Conservation (phyloP, 352 stramenopile species). For the Peronospora tabacina region DNA sequence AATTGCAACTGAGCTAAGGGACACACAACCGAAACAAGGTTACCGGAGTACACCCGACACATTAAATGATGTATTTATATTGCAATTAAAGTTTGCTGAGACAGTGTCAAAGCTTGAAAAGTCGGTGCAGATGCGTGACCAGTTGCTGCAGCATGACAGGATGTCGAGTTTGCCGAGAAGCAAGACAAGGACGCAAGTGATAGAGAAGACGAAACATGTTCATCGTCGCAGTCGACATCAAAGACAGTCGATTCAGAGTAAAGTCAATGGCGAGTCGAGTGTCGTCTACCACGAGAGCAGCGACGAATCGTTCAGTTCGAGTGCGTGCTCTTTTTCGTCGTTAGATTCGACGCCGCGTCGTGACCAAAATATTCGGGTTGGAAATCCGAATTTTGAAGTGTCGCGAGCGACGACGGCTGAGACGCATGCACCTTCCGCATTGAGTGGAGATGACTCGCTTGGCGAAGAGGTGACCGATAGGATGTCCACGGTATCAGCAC, state of each 20-base stretch:
- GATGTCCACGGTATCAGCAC: slow-evolving; percentile 1
- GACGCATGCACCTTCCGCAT: slow-evolving; percentile 24
- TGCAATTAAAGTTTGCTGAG: slow-evolving; percentile 65
- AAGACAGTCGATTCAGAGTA: slow-evolving; percentile 10
- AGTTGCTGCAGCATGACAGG: slow-evolving; percentile 29
- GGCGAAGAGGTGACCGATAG: neutral
- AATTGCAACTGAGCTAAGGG: neutral
- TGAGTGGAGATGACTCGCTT: slow-evolving; percentile 9
- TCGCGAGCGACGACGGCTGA: slow-evolving; percentile 29
- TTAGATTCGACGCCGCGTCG: slow-evolving; percentile 16
- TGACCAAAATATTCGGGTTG: slow-evolving; percentile 6
- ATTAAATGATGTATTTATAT: slow-evolving; percentile 52
- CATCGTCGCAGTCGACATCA: slow-evolving; percentile 5
- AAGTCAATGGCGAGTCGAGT: slow-evolving; percentile 17
- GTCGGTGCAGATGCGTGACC: slow-evolving; percentile 50
- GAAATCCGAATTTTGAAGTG: slow-evolving; percentile 12
- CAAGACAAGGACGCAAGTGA: slow-evolving; percentile 1
- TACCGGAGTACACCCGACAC: slow-evolving; percentile 28
- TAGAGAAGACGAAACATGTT: neutral
- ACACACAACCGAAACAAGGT: slow-evolving; percentile 5
- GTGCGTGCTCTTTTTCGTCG: slow-evolving; percentile 25
- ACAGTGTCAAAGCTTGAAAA: slow-evolving; percentile 67
- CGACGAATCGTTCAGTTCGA: slow-evolving; percentile 33
- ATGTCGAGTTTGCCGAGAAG: slow-evolving; percentile 4
- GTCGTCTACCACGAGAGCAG: slow-evolving; percentile 19